Percentiles rank a stretch among this genome's conserved stretches.
phyloP scores from a whole-genome alignment of 2,329 filamentous ascomycete genomes.

The Aspergillus aculeatinus region DNA sequence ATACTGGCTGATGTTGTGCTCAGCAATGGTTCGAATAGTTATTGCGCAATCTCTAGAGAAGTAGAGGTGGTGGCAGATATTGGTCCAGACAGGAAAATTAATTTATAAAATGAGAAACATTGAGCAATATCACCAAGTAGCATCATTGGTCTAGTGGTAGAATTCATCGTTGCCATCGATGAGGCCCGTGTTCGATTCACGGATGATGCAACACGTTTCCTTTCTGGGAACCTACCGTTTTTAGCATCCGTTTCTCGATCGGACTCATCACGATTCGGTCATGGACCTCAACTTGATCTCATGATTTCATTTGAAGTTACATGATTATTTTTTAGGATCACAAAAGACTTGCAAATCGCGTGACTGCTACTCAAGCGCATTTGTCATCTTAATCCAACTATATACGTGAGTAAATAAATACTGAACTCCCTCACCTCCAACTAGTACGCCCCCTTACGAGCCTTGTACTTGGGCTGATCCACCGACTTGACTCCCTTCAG shows the following conservation, averaged over 20 bases:
- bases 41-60: no score
- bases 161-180: slow-evolving; percentile 48
- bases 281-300: no score
- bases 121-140: slow-evolving; percentile 18
- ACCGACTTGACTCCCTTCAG: slow-evolving; percentile 48
- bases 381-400: not conserved
- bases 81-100: no score
- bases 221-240: not conserved
- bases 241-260: not conserved
- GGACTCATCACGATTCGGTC: no score
- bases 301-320: not conserved
- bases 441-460: slow-evolving; percentile 55
- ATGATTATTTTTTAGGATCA: no score
- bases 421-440: not conserved
- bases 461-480: slow-evolving; percentile 47
- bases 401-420: not conserved
- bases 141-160: slow-evolving; percentile 47
- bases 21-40: no score
- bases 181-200: slow-evolving; percentile 49
- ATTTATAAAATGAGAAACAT: no score
- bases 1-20: no score
- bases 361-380: no score
- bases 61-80: no score
- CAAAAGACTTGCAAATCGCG: not conserved
- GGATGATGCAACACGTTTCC: slow-evolving; percentile 35